Base-by-base conservation (phyloP, 1,139 yeast species). In the Petasospora rhodanensis region DNA sequence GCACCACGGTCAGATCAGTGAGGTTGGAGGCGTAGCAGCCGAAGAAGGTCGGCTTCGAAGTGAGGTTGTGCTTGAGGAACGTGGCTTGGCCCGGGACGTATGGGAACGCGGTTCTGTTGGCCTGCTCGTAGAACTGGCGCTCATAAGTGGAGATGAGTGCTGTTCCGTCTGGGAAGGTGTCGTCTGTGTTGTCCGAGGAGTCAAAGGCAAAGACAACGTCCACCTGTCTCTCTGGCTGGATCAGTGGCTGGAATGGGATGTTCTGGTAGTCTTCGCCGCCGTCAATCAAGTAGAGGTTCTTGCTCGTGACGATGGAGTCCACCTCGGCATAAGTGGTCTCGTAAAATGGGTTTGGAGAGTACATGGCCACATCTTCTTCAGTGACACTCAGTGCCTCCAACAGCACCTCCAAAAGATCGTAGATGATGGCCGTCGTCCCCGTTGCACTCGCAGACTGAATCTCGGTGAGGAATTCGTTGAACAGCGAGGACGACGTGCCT, bases 241-340 rank as follows among this genome's bases (percentile, higher is more conserved):
- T 56, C 47, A 86, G 66, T 15, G 96, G 96, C 40, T 72, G 66
- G 28, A 85, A 61, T 8, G 96, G 96, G 19, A 87, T 68, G 47
- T 81, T 82, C 55, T 86, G 91, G 10, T 56, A 59, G 59, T 84
- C 95, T 57, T 81, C 89, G 44, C 96, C 95, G 40, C 96, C 96
- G 54, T 87, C 96, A n/a, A 79, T 89, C 40, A 86, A 66, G 51
- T 61, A 73, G 28, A 87, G 65, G 5, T 72, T 62, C 5, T 69
- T 66, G 22, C 60, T 49, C 18, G 57, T 51, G 10, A 56, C 66
- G 43, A 76, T 71, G 15, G 63, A 41, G 37, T 61, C 59, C 2
- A 52, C 42, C 25, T 61, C 67, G 36, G 73, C 74, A 49, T 57
- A 72, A 23, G 62, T 56, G 5, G 80, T 62, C 20, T 66, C 61